Evolutionary conservation across 164 flowering plant genomes (phyloP).

Genomic region (Saururus chinensis): DNA sequence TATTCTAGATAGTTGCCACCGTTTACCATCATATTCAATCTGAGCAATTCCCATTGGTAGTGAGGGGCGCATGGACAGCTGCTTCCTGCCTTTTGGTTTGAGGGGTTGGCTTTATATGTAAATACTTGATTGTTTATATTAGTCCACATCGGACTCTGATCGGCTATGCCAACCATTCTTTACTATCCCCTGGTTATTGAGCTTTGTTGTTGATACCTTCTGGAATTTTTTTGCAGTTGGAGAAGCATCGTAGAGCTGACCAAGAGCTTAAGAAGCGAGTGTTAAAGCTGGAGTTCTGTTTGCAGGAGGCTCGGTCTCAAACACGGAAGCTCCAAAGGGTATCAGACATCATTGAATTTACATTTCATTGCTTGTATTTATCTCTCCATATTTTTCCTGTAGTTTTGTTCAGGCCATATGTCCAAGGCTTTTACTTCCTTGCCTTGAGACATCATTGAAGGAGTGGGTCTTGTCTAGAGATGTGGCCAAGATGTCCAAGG

Average conservation of each 20-base stretch:
- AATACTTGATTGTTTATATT: too few relatives aligned
- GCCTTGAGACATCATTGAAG: too few relatives aligned
- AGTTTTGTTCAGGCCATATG: neutral
- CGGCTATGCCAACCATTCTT: too few relatives aligned
- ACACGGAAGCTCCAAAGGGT: conserved; percentile 91
- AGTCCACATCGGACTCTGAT: too few relatives aligned
- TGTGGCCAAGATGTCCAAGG: neutral
- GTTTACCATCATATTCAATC: too few relatives aligned
- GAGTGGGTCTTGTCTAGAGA: neutral
- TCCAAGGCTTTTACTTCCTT: too few relatives aligned
- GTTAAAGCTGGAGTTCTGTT: conserved; percentile 79
- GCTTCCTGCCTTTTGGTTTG: neutral
- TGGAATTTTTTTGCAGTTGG: conserved; percentile 37
- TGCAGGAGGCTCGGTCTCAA: conserved; percentile 91
- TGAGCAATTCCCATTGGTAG: too few relatives aligned
- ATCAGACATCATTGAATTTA: conserved; percentile 3
- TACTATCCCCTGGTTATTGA: too few relatives aligned
- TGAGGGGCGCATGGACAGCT: too few relatives aligned
- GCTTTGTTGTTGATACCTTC: neutral
- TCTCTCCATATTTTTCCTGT: too few relatives aligned
- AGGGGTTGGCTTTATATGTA: neutral
- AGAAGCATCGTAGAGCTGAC: conserved; percentile 77
- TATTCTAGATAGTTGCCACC: too few relatives aligned
- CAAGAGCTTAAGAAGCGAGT: conserved; percentile 90
- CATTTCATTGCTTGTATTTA: neutral